phyloP scores from a whole-genome alignment of 371 early-diverging fungal species.

The Mortierella sp. region DNA sequence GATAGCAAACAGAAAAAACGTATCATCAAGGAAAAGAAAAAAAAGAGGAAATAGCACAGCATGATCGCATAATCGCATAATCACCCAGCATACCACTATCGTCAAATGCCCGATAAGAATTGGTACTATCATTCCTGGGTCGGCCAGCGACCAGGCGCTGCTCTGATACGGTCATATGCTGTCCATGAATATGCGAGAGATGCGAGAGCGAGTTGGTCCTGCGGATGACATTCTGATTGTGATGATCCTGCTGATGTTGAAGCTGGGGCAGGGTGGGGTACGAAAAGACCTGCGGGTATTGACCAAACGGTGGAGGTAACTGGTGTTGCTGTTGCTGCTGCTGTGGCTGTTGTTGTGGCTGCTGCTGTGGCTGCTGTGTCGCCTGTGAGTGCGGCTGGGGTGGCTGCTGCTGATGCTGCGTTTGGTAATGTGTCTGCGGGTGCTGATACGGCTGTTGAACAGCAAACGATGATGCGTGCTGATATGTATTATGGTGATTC shows the following conservation, averaged over 20 bases:
- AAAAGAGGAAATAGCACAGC: neutral
- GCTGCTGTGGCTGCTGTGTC: slow-evolving; percentile 17
- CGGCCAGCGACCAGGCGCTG: slow-evolving; percentile 44
- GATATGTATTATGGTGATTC: slow-evolving; percentile 15
- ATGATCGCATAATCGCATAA: neutral
- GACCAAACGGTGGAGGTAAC: slow-evolving; percentile 30
- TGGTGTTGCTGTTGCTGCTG: slow-evolving; percentile 22
- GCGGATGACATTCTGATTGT: slow-evolving; percentile 27
- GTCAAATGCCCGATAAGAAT: slow-evolving; percentile 28
- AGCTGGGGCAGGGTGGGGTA: slow-evolving; percentile 24
- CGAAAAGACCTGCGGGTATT: slow-evolving; percentile 31
- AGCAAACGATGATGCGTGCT: neutral
- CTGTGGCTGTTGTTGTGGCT: slow-evolving; percentile 9
- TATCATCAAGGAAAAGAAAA: neutral
- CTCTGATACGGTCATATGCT: slow-evolving; percentile 29
- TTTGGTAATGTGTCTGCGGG: slow-evolving; percentile 4
- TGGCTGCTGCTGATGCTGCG: slow-evolving; percentile 18
- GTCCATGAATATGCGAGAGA: slow-evolving; percentile 23
- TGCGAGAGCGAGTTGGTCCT: slow-evolving; percentile 53
- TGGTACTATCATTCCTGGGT: slow-evolving; percentile 45
- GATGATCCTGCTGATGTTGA: slow-evolving; percentile 6
- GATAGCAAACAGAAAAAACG: neutral
- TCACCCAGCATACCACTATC: slow-evolving; percentile 34
- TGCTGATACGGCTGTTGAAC: slow-evolving; percentile 13
- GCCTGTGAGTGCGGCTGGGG: slow-evolving; percentile 6